Percentiles rank a stretch among this genome's conserved stretches.
Evolutionary conservation across 768 basidiomycete species (phyloP).

Genomic region (Hericium erinaceus): DNA sequence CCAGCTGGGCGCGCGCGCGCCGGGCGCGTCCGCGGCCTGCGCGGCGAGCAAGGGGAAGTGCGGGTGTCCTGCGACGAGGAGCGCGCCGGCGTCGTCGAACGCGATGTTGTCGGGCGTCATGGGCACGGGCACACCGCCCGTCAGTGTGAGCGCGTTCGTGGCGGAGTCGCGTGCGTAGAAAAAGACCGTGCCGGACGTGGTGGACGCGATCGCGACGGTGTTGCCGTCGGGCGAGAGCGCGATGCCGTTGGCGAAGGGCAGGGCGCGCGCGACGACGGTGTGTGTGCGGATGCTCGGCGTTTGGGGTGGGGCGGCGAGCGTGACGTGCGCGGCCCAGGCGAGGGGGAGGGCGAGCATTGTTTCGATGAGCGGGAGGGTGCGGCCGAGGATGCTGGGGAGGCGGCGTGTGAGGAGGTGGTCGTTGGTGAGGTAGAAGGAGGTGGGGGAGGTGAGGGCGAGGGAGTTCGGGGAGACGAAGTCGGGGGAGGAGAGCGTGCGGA

Average conservation of each 20-base stretch:
- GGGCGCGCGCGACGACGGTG: conserved; percentile 32
- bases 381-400: conserved; percentile 38
- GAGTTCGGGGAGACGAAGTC: conserved; percentile 60
- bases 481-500: conserved; percentile 51
- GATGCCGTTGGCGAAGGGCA: conserved; percentile 65
- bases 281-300: conserved; percentile 23
- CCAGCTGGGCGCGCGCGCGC: conserved; percentile 47
- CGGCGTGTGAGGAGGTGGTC: conserved; percentile 65
- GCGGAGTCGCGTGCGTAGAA: conserved; percentile 41
- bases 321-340: conserved; percentile 49
- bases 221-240: conserved; percentile 40
- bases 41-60: conserved; percentile 43
- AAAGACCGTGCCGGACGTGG: conserved; percentile 35
- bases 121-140: conserved; percentile 38
- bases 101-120: conserved; percentile 56
- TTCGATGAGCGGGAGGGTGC: conserved; percentile 44
- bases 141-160: conserved; percentile 34
- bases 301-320: conserved; percentile 22
- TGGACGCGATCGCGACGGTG: conserved; percentile 50
- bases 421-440: conserved; percentile 64
- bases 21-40: conserved; percentile 36
- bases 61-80: conserved; percentile 61
- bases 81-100: conserved; percentile 35
- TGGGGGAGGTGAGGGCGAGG: conserved; percentile 53
- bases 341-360: conserved; percentile 47